Evolutionary conservation across 345 rosid species (phyloP), one percentile per base, ranked within the genome.

Genomic region (thale cress (Arabidopsis thaliana)): DNA sequence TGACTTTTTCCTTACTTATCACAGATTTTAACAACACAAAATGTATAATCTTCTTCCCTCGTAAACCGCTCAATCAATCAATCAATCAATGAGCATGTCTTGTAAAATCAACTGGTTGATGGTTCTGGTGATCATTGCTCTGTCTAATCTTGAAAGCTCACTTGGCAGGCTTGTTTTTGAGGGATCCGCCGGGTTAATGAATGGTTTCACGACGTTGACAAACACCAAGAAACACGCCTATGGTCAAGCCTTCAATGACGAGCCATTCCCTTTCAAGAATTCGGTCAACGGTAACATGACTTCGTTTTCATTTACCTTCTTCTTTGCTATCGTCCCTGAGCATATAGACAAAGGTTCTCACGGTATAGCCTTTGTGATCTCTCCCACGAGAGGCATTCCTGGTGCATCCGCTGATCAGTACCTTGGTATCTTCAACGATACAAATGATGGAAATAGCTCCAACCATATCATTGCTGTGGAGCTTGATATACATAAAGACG

Each of bases 281-380:
- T 50, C 85, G 0, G 24, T 64, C 1, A 48, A 37, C n/a, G 84
- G 82, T 51, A 82, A 58, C 32, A 48, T 76, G 8, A 38, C 74
- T 65, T 93, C 98, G 68, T 91, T 93, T 65, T 93, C 98, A 0
- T 50, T 89, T 9, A 80, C 89, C 34, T 89, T 93, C 73, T 92
- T 84, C 51, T 87, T 93, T 44, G 89, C 97, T 13, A 83, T 87
- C 1, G 77, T 59, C 5, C 89, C 93, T 4, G 82, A 87, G 83
- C 67, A 84, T 51, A 74, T 69, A 14, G 14, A 50, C 69, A 84
- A 80, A 14, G 93, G 97, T n/a, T 87, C 93, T 40, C 97, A 93
- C 42, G 98, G 98, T 38, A 60, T 93, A 59, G 96, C 89, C 46
- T 89, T 93, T 44, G 74, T 91, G 25, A 71, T 93, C 69, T 85